Conservation (phyloP, 2,329 filamentous ascomycete genomes). For the Rhynchosporium agropyri region DNA sequence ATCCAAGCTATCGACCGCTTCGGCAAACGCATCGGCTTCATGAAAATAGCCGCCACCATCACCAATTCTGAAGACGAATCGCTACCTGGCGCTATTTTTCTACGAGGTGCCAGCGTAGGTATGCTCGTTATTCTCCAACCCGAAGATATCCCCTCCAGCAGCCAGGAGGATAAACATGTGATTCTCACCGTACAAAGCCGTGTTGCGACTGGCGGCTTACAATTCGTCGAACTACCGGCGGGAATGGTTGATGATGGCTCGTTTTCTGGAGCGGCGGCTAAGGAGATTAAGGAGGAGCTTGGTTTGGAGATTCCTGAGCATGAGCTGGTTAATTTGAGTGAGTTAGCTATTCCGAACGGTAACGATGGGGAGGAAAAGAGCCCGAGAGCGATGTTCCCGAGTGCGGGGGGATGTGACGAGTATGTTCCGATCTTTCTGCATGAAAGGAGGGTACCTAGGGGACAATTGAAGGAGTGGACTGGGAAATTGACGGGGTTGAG, state of each 20-base stretch:
- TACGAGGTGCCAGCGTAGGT: constrained; percentile 62
- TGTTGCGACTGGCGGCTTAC: constrained; percentile 18
- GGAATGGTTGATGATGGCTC: constrained; percentile 22
- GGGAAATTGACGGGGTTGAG: constrained; percentile 61
- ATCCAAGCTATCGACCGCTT: constrained; percentile 59
- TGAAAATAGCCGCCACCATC: constrained; percentile 56
- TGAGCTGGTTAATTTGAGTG: constrained; percentile 55
- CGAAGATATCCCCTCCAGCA: constrained; percentile 47
- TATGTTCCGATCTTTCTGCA: constrained; percentile 60
- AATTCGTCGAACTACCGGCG: constrained; percentile 21
- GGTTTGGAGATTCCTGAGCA: constrained; percentile 55
- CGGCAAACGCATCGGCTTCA: constrained; percentile 53
- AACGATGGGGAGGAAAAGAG: constrained; percentile 41
- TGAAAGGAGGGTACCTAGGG: constrained; percentile 54
- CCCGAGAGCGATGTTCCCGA: constrained; percentile 59
- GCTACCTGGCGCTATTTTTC: constrained; percentile 57
- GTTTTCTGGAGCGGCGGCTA: constrained; percentile 60
- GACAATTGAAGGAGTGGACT: constrained; percentile 56
- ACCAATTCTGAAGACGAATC: constrained; percentile 44
- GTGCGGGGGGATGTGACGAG: constrained; percentile 63
- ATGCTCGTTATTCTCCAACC: constrained; percentile 54
- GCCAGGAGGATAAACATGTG: constrained; percentile 54
- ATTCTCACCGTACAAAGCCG: constrained; percentile 53
- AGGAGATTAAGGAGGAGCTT: constrained; percentile 63
- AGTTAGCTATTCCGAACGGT: constrained; percentile 54